Conservation (phyloP, 148 eudicot species). For the Chenopodium quinoa region DNA sequence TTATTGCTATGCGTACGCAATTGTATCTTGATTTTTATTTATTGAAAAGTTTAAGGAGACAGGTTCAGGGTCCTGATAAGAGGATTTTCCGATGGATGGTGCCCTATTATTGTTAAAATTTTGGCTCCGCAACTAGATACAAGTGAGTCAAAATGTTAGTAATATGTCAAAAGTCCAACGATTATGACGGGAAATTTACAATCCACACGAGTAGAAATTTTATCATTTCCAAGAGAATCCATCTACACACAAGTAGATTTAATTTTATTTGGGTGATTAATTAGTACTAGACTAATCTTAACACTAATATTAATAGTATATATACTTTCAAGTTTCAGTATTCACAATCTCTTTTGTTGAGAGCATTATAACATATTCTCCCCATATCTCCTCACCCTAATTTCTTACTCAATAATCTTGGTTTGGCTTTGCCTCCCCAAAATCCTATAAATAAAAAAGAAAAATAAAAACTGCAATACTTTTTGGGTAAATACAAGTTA, state of each 20-base stretch:
- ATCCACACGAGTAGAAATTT: background rate
- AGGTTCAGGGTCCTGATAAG: too few species aligned
- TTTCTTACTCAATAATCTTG: background rate
- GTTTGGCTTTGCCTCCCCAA: conserved; percentile 34
- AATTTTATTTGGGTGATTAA: background rate
- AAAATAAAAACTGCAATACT: background rate
- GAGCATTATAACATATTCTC: background rate
- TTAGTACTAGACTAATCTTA: conserved; percentile 1
- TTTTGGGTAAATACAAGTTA: too few species aligned
- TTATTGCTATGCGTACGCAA: too few species aligned
- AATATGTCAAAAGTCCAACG: too few species aligned
- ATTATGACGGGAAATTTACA: too few species aligned
- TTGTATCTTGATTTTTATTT: too few species aligned
- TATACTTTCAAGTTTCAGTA: conserved; percentile 17
- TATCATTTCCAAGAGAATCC: background rate
- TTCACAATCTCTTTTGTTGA: conserved; percentile 17
- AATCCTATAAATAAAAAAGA: background rate
- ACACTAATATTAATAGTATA: background rate
- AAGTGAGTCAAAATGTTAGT: too few species aligned
- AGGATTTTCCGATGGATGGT: too few species aligned
- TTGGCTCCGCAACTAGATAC: too few species aligned
- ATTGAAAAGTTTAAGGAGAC: too few species aligned
- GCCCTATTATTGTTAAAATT: too few species aligned
- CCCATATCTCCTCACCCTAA: background rate
- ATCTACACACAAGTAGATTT: background rate